Evolutionary conservation across 805 yeast genomes (phyloP), one percentile per base, ranked within the genome.

Genomic region (Candida berthetii): DNA sequence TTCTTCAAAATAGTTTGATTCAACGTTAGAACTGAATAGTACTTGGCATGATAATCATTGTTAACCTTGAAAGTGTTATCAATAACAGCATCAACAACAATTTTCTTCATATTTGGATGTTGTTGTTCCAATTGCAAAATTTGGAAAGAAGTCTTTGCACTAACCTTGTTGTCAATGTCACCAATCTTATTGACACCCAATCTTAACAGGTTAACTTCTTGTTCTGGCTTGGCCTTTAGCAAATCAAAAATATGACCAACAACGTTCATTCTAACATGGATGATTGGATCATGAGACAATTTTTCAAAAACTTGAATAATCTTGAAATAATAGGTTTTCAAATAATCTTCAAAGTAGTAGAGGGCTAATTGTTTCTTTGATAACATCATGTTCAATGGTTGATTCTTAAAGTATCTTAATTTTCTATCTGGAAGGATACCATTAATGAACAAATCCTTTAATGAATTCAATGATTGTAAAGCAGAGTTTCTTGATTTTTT

Each of bases 401-500:
- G 93, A 49, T 87, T 86, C 46, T 84, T 83, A 69, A 93, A 91
- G 50, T 79, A 76, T 42, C 74, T 68, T 43, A 93, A 69, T 57
- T 90, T 87, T 59, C 98, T 75, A 59, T 88, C 88, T 14, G 96
- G 91, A 38, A 93, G 74, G 20, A 89, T 73, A 25, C 96, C 95
- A 56, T 78, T 83, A 35, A 87, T 69, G 40, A 91, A 74, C 55
- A 93, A 73, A 81, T 93, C 99, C 59, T 85, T 85, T 52, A 91
- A 66, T 1, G 97, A 95, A 53, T 85, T 86, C 42, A 91, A 76
- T 42, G 96, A 86, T 61, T 88, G 96, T 50, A 90, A 68, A 15
- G 96, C 88, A 4, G 96, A 95, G 36, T 93, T 89, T 68, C 97
- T 79, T 17, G 95, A 82, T 66, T 93, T 93, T 68, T 91, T 89